Percentiles rank a stretch among this genome's conserved stretches.
These are phyloP conservation scores for Oleoguttula mirabilis DNA, from an alignment of 495 filamentous ascomycete genomes.

Conservation along the genomic window DNA sequence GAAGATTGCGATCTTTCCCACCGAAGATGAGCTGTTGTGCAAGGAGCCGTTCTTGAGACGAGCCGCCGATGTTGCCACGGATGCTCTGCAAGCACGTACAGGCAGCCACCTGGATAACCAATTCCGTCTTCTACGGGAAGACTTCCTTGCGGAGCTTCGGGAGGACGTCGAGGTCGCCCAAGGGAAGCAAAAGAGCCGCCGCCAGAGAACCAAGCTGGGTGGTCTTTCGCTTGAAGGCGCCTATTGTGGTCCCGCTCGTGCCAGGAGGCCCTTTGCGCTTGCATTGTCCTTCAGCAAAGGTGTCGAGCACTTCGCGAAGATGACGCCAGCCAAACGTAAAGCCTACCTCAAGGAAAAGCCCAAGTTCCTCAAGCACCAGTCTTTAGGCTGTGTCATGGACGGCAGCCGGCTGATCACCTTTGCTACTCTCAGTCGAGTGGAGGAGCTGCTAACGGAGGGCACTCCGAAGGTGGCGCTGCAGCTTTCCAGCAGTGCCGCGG, in stretches of 20 bases:
- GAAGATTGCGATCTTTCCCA: conserved; percentile 54
- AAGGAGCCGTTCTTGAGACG: conserved; percentile 41
- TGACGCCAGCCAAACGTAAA: conserved; percentile 29
- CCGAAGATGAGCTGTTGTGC: conserved; percentile 52
- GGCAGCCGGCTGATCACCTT: conserved; percentile 48
- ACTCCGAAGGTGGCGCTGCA: conserved; percentile 44
- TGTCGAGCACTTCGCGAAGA: conserved; percentile 32
- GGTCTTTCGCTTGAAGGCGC: conserved; percentile 4
- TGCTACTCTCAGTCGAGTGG: conserved; percentile 45
- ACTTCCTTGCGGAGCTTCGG: conserved; percentile 56
- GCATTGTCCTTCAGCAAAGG: conserved; percentile 31
- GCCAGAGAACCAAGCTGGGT: not conserved
- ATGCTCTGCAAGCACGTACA: conserved; percentile 31
- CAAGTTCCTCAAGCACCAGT: conserved; percentile 45
- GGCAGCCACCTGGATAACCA: conserved; percentile 59
- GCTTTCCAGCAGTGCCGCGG: conserved; percentile 34
- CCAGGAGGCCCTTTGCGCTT: conserved; percentile 12
- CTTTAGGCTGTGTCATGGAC: conserved; percentile 47
- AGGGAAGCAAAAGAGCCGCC: conserved; percentile 2
- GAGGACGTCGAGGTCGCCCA: conserved; percentile 34
- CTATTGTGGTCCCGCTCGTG: conserved; percentile 16
- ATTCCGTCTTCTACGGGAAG: conserved; percentile 64
- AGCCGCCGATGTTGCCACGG: conserved; percentile 32
- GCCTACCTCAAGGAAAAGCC: conserved; percentile 37
- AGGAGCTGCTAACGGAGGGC: conserved; percentile 36